A percentile compares a stretch with the other conserved stretches of the same genome.
These are phyloP conservation scores for Thelonectria blattea DNA, from an alignment of 2,329 filamentous ascomycete species.

Conservation along the genomic window DNA sequence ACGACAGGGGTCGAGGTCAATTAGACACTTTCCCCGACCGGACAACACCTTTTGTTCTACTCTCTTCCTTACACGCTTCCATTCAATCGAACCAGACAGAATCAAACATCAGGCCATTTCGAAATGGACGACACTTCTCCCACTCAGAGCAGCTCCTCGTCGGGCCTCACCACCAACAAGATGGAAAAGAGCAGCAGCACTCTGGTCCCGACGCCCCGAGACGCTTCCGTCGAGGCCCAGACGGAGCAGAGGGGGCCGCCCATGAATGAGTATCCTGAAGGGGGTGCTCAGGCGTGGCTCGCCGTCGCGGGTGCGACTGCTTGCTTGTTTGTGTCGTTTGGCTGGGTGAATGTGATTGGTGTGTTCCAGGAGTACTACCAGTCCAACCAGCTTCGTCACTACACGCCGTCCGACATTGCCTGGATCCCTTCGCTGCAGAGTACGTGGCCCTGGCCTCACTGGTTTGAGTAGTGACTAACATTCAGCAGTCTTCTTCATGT, in stretches of 20 bases:
- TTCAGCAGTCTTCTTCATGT: background rate
- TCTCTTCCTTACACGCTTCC: no score
- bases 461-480: background rate
- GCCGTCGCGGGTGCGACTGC: conserved; percentile 3
- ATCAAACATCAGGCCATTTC: no score
- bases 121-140: no score
- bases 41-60: no score
- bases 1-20: no score
- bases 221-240: no score
- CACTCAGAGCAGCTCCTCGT: no score
- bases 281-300: conserved; percentile 5
- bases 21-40: no score
- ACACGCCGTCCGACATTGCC: conserved; percentile 6
- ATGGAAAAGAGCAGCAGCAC: no score
- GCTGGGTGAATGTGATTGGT: conserved; percentile 6
- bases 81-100: no score
- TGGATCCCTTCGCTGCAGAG: conserved; percentile 4
- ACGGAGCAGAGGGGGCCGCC: background rate
- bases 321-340: conserved; percentile 6
- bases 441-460: background rate
- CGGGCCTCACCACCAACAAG: no score
- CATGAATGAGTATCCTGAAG: conserved; percentile 5
- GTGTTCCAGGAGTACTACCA: conserved; percentile 11
- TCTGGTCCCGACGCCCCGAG: no score
- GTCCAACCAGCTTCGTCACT: conserved; percentile 1